A percentile compares a stretch with the other conserved stretches of the same genome.
Evolutionary conservation across 177 flowering plant genomes (phyloP).

Genomic region (Telopea speciosissima): DNA sequence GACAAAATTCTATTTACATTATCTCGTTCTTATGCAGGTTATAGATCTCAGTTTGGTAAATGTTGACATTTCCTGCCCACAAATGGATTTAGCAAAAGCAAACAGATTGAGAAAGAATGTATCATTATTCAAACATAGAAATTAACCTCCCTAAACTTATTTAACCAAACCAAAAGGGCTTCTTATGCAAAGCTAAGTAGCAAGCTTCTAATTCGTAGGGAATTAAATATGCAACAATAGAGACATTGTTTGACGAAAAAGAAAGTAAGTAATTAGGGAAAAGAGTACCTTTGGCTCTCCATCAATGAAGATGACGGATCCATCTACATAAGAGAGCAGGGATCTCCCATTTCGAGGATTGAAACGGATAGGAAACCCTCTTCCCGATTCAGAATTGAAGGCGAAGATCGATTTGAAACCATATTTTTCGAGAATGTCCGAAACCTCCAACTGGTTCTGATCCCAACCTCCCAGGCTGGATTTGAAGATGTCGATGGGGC

Average conservation of each 20-base stretch:
- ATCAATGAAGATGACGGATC: conserved; percentile 60
- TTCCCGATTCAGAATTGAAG: conserved; percentile 44
- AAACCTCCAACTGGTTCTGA: conserved; percentile 80
- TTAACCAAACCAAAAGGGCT: too few species aligned
- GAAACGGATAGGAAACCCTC: conserved; percentile 75
- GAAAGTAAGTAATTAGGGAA: neutral
- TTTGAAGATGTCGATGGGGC: conserved; percentile 77
- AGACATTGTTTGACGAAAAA: neutral
- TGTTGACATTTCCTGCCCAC: too few species aligned
- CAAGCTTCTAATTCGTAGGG: neutral
- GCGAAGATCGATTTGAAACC: conserved; percentile 72
- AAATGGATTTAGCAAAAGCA: too few species aligned
- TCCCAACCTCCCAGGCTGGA: conserved; percentile 74
- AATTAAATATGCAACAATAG: neutral
- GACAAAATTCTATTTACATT: too few species aligned
- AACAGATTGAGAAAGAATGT: too few species aligned
- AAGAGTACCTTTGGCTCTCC: conserved; percentile 81
- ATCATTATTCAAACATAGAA: too few species aligned
- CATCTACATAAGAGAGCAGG: conserved; percentile 57
- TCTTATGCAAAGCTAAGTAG: too few species aligned
- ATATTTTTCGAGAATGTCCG: conserved; percentile 66
- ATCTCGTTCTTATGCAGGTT: too few species aligned
- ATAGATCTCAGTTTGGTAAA: too few species aligned
- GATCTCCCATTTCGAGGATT: conserved; percentile 67
- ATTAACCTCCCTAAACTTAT: too few species aligned